Conservation (phyloP, 148 eudicot species). For the Diospyros kaki region DNA sequence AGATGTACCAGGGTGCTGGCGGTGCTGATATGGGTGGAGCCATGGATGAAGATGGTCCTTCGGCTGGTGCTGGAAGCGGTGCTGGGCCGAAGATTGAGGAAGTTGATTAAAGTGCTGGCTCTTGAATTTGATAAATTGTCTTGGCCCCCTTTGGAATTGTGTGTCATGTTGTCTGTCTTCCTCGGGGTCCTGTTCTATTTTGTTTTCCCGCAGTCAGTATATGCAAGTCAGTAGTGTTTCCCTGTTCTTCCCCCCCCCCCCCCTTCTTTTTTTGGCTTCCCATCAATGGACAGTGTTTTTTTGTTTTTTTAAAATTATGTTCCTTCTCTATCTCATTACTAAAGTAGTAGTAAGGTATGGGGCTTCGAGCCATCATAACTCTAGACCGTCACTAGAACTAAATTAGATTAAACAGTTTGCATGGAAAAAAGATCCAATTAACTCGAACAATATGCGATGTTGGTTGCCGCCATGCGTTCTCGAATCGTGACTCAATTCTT, state of each 20-base stretch:
- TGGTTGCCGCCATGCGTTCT: too few relatives aligned
- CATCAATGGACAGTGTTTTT: too few relatives aligned
- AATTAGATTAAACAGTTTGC: too few relatives aligned
- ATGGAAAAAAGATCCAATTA: too few relatives aligned
- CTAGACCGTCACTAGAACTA: too few relatives aligned
- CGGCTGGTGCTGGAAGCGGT: conserved; percentile 31
- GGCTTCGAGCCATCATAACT: too few relatives aligned
- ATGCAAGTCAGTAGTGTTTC: neutral
- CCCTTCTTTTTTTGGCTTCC: neutral
- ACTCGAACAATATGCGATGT: too few relatives aligned
- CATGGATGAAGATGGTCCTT: conserved; percentile 49
- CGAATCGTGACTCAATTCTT: too few relatives aligned
- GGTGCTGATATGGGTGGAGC: conserved; percentile 31
- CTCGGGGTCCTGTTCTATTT: neutral
- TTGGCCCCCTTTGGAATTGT: neutral
- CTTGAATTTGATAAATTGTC: neutral
- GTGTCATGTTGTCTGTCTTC: neutral
- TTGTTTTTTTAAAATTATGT: too few relatives aligned
- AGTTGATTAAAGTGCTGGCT: conserved; percentile 32
- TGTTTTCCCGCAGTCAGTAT: neutral
- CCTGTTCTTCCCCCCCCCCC: neutral
- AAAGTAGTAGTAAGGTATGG: too few relatives aligned
- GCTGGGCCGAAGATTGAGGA: conserved; percentile 61
- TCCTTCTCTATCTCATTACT: too few relatives aligned
- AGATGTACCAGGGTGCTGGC: conserved; percentile 40